phyloP scores from a whole-genome alignment of 352 stramenopile species.

The Phytophthora tubulina region DNA sequence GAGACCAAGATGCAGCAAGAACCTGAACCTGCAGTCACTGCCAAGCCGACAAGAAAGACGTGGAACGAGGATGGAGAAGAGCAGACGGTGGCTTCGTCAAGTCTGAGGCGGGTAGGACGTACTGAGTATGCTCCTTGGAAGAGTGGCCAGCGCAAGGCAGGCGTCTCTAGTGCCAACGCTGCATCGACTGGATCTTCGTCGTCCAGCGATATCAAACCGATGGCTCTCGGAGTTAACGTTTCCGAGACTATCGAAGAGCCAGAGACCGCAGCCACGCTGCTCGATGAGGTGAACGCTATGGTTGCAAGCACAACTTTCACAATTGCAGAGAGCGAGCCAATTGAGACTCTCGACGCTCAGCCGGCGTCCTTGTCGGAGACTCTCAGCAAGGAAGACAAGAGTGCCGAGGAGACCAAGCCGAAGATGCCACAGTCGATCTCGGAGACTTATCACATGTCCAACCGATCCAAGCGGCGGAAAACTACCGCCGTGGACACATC shows the following conservation, averaged over 20 bases:
- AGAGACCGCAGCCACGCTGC: constrained; percentile 31
- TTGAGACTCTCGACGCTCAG: constrained; percentile 5
- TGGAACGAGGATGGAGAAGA: constrained; percentile 48
- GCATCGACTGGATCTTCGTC: constrained; percentile 22
- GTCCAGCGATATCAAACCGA: constrained; percentile 12
- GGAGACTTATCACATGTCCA: constrained; percentile 80
- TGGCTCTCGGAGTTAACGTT: constrained; percentile 34
- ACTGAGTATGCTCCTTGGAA: constrained; percentile 68
- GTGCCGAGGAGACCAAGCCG: constrained; percentile 14
- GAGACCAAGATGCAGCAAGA: constrained; percentile 37
- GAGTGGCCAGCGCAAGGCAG: constrained; percentile 66
- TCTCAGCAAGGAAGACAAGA: constrained; percentile 18
- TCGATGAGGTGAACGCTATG: constrained; percentile 70
- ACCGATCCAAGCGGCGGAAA: constrained; percentile 75
- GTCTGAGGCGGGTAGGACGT: constrained; percentile 48
- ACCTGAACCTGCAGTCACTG: background rate
- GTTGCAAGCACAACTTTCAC: constrained; percentile 67
- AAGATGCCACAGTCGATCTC: constrained; percentile 74
- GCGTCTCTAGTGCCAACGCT: constrained; percentile 19
- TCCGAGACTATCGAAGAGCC: constrained; percentile 4
- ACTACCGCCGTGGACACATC: constrained; percentile 44
- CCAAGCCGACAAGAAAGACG: constrained; percentile 42
- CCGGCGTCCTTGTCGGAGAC: constrained; percentile 11
- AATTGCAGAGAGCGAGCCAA: constrained; percentile 58
- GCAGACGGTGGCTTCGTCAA: constrained; percentile 32